A percentile compares a stretch with the other conserved stretches of the same genome.
phyloP scores from a whole-genome alignment of 2,329 filamentous ascomycete species.

The Blumeria graminis region DNA sequence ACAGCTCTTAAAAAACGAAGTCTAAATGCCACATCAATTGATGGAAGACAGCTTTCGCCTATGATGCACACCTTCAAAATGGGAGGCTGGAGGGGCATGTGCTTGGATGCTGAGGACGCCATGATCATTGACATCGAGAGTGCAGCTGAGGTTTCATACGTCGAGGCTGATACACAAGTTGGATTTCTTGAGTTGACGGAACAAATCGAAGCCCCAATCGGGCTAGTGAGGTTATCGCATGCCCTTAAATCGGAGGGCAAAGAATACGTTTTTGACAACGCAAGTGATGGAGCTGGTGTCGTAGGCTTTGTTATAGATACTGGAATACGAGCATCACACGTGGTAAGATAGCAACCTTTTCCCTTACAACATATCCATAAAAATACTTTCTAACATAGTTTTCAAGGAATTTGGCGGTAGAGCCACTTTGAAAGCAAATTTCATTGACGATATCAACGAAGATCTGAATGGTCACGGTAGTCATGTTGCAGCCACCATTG shows the following conservation, averaged over 20 bases:
- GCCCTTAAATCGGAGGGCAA: conserved; percentile 3
- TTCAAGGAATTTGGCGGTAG: conserved; percentile 16
- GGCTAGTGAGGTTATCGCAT: conserved; percentile 14
- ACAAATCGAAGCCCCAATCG: conserved; percentile 26
- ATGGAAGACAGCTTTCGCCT: conserved; percentile 19
- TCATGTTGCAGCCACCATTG: conserved; percentile 20
- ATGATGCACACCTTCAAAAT: conserved; percentile 23
- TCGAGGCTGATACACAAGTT: conserved; percentile 29
- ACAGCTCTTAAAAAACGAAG: conserved; percentile 30
- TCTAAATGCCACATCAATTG: conserved; percentile 24
- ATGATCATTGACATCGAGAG: conserved; percentile 25
- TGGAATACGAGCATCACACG: conserved; percentile 15
- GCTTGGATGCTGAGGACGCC: conserved; percentile 25
- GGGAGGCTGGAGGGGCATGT: conserved; percentile 26
- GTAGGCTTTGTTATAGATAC: conserved; percentile 18
- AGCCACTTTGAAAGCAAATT: conserved; percentile 16
- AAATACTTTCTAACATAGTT: neutral
- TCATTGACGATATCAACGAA: conserved; percentile 11
- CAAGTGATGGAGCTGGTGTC: conserved; percentile 13
- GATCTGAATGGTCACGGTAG: conserved; percentile 20
- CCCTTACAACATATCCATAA: neutral
- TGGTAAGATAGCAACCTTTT: conserved; percentile 3
- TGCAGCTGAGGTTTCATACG: conserved; percentile 21
- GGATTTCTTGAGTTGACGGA: conserved; percentile 20
- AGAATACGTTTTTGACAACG: conserved; percentile 14